Evolutionary conservation across 2,329 filamentous ascomycete species (phyloP).

Genomic region (Monilinia vaccinii-corymbosi): DNA sequence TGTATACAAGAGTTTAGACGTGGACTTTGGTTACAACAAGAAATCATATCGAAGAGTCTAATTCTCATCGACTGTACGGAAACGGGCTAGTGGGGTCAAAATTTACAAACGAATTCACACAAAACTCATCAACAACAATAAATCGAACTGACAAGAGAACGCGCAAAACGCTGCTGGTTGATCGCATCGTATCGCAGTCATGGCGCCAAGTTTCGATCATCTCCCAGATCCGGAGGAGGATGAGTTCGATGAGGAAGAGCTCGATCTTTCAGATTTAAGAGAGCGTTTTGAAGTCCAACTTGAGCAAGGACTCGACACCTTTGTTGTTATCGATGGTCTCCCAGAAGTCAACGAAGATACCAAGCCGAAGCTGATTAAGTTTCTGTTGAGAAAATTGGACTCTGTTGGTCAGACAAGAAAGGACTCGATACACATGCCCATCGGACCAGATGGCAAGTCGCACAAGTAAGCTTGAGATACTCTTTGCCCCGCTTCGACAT

Average conservation of each 20-base stretch:
- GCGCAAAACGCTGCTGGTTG: constrained; percentile 7
- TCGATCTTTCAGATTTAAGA: constrained; percentile 88
- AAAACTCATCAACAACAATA: constrained; percentile 5
- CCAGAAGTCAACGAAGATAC: constrained; percentile 82
- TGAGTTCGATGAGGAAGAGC: constrained; percentile 82
- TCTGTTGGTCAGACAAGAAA: constrained; percentile 76
- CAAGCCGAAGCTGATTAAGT: constrained; percentile 92
- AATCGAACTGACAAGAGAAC: constrained; percentile 8
- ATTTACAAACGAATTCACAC: constrained; percentile 11
- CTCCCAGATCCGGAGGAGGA: constrained; percentile 84
- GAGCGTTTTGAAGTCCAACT: constrained; percentile 94
- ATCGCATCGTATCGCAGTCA: constrained; percentile 40
- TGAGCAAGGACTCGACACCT: constrained; percentile 92
- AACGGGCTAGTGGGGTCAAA: constrained; percentile 12
- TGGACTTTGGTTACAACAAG: neutral
- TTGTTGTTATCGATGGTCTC: constrained; percentile 91
- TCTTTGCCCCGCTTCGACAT: neutral
- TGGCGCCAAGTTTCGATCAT: constrained; percentile 91
- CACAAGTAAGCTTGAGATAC: constrained; percentile 55
- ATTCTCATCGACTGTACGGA: constrained; percentile 2
- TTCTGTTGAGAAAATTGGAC: constrained; percentile 87
- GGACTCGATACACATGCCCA: constrained; percentile 87
- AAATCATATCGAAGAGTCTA: neutral
- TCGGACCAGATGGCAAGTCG: constrained; percentile 78
- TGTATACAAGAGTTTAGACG: neutral